Evolutionary conservation across 495 filamentous ascomycete genomes (phyloP).

Genomic region (Neurospora discreta): DNA sequence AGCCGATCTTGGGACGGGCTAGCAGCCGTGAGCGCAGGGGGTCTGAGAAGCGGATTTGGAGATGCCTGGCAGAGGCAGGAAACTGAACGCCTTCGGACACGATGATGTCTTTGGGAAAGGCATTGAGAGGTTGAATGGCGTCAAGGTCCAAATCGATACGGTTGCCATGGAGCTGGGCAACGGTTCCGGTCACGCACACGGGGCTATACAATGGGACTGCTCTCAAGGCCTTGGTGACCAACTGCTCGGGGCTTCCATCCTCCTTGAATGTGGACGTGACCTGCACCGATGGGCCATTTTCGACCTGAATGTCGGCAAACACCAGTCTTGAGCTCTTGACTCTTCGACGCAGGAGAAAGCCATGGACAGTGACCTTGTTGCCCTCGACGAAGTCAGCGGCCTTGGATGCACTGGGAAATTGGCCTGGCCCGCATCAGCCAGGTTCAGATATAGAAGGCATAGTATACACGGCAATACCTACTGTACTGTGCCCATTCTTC

Average conservation of each 20-base stretch:
- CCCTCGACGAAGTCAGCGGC: conserved; percentile 26
- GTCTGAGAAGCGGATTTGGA: conserved; percentile 68
- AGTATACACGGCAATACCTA: conserved; percentile 2
- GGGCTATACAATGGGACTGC: conserved; percentile 26
- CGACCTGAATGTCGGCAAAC: conserved; percentile 51
- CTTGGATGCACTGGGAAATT: conserved; percentile 39
- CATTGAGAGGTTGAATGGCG: conserved; percentile 59
- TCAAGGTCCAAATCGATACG: conserved; percentile 32
- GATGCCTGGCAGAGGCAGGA: conserved; percentile 61
- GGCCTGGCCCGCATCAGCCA: conserved; percentile 26
- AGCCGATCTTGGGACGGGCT: conserved; percentile 45
- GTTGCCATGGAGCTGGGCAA: conserved; percentile 9
- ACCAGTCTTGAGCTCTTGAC: conserved; percentile 55
- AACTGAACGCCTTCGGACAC: conserved; percentile 61
- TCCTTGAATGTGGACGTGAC: conserved; percentile 22
- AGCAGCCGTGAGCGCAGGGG: conserved; percentile 46
- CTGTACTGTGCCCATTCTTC: conserved; percentile 21
- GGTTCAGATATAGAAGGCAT: not conserved
- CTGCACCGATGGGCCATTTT: conserved; percentile 20
- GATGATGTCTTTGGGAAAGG: conserved; percentile 65
- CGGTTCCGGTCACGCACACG: conserved; percentile 25
- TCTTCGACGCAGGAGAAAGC: conserved; percentile 55
- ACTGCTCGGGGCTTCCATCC: conserved; percentile 11
- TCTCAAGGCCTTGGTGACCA: conserved; percentile 19
- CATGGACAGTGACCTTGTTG: conserved; percentile 50